phyloP scores from a whole-genome alignment of 2,329 filamentous ascomycete species.

The Fusarium ramigenum region DNA sequence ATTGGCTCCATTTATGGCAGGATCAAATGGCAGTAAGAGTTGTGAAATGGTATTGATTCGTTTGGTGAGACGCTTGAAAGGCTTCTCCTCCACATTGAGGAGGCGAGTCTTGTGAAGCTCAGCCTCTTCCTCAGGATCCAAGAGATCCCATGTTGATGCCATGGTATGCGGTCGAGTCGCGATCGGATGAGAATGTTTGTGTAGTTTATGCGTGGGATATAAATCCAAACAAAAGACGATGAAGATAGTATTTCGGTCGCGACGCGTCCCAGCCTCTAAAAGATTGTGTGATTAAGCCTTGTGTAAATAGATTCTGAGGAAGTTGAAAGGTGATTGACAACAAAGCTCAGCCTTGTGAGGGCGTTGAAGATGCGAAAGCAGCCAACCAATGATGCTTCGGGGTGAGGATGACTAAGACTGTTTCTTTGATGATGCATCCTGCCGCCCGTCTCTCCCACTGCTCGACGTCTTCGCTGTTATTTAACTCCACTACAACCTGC shows the following conservation, averaged over 20 bases:
- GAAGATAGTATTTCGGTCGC: neutral
- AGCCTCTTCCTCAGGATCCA: conserved; percentile 81
- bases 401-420: conserved; percentile 37
- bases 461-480: neutral
- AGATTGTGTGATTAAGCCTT: neutral
- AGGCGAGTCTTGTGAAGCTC: conserved; percentile 89
- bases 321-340: conserved; percentile 6
- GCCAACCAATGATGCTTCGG: conserved; percentile 29
- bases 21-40: conserved; percentile 52
- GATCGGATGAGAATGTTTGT: neutral
- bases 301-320: neutral
- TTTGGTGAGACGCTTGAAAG: conserved; percentile 88
- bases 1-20: conserved; percentile 55
- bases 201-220: neutral
- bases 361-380: conserved; percentile 1
- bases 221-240: neutral
- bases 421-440: conserved; percentile 31
- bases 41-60: conserved; percentile 76
- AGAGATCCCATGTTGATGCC: conserved; percentile 66
- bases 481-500: neutral
- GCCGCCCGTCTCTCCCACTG: conserved; percentile 2
- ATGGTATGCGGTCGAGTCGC: conserved; percentile 32
- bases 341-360: conserved; percentile 37
- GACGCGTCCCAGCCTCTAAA: neutral
- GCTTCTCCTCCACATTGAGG: conserved; percentile 89